A percentile compares a stretch with the other conserved stretches of the same genome.
Evolutionary conservation across 2,329 filamentous ascomycete species (phyloP).

Genomic region (Drechmeria coniospora): DNA sequence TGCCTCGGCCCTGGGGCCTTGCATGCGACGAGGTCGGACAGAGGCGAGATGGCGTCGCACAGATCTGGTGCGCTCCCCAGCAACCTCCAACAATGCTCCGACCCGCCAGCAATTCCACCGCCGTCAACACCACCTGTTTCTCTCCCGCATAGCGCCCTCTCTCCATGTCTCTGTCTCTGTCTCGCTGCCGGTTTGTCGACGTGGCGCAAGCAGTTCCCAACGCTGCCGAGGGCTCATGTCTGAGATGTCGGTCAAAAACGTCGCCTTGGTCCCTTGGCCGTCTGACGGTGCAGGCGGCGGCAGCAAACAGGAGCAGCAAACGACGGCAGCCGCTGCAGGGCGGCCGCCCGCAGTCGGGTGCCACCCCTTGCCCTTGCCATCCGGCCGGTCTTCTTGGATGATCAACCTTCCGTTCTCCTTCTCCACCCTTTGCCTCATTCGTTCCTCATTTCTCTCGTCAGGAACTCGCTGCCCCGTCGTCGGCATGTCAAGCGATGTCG

Average conservation of each 20-base stretch:
- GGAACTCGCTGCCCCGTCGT: slow-evolving; percentile 4
- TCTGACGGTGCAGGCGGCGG: no score
- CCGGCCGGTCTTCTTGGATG: slow-evolving; percentile 20
- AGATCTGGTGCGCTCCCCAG: slow-evolving; percentile 19
- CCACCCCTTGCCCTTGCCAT: slow-evolving; percentile 7
- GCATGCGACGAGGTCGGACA: slow-evolving; percentile 11
- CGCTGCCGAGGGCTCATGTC: slow-evolving; percentile 7
- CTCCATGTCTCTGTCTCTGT: slow-evolving; percentile 1
- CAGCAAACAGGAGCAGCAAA: no score
- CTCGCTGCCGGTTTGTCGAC: slow-evolving; percentile 3
- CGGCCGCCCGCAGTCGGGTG: slow-evolving; percentile 12
- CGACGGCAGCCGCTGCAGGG: no score
- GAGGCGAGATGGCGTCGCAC: slow-evolving; percentile 24
- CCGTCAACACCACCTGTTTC: not conserved
- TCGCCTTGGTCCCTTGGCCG: no score
- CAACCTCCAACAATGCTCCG: slow-evolving; percentile 19
- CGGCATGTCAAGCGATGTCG: slow-evolving; percentile 3
- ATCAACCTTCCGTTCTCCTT: no score
- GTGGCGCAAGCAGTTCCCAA: slow-evolving; percentile 1
- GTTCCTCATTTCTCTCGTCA: no score
- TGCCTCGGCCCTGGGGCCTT: slow-evolving; percentile 1
- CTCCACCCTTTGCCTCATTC: no score
- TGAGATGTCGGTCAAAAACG: slow-evolving; percentile 18
- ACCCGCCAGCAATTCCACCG: slow-evolving; percentile 6
- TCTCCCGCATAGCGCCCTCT: not conserved